Base-by-base conservation (phyloP, 768 basidiomycete genomes). In the Tricholoma matsutake region DNA sequence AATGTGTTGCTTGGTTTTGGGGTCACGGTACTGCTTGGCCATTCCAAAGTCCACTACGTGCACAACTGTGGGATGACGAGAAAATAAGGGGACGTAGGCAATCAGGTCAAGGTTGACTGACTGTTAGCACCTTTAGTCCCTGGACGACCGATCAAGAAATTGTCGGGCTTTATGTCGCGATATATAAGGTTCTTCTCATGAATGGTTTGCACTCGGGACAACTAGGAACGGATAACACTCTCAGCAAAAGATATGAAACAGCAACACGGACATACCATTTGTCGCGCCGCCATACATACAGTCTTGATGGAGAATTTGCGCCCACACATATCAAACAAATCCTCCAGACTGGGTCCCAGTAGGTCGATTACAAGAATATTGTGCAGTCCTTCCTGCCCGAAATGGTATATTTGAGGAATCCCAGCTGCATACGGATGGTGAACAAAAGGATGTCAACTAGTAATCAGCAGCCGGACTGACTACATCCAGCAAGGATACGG, bases 181-280 rank as follows among this genome's bases (percentile, higher is more conserved):
- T 99, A 98, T 68, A 99, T 98, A 69, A 99, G 86, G 76, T 97
- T 98, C 84, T 98, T 98, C 77, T 98, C 96, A 76, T 99, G 97
- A 56, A 99, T 98, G 16, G 92, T 96, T 75, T 98, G 96, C 18
- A 97, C 95, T 68, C 97, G 88, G 54, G 92, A 86, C 61, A 99
- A 81, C 96, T 98, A 65, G 34, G 61, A 43, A 45, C 41, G 53
- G 6, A 53, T 60, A 43, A 64, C 43, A 65, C 55, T 25, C 10
- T 54, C 47, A 31, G 31, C 64, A 58, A 20, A 52, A 22, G 59
- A 25, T 53, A 41, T 56, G 51, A 35, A 61, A 49, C 59, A 31
- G 34, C 11, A 60, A 29, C 22, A 49, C 49, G 29, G 34, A 69
- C 83, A 61, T 62, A 92, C 92, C 92, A 94, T 98, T 77, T 98